Conservation (phyloP, 495 filamentous ascomycete genomes). For the Neurospora sp. region DNA sequence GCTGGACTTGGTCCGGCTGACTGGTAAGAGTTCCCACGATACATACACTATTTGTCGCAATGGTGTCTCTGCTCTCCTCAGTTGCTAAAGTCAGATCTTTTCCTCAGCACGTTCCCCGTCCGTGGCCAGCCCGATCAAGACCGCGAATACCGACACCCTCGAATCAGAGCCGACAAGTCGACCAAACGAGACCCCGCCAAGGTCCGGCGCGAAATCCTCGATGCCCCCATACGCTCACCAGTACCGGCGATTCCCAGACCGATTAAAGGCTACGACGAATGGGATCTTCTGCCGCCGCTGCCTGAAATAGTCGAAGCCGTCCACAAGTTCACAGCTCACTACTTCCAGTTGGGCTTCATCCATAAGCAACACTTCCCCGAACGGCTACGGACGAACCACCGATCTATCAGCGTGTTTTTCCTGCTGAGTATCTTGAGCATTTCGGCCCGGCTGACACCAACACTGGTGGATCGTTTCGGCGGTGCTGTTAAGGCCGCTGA, state of each 20-base stretch:
- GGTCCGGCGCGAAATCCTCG: constrained; percentile 26
- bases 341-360: constrained; percentile 43
- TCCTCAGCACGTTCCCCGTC: constrained; percentile 29
- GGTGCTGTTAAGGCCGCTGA: constrained; percentile 34
- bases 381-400: constrained; percentile 27
- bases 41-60: neutral
- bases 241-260: constrained; percentile 12
- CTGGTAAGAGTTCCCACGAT: constrained; percentile 26
- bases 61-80: neutral
- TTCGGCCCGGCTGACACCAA: constrained; percentile 37
- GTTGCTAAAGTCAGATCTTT: neutral
- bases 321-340: constrained; percentile 34
- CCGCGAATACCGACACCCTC: constrained; percentile 37
- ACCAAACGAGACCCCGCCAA: constrained; percentile 25
- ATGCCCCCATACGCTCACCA: constrained; percentile 18
- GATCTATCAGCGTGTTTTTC: constrained; percentile 37
- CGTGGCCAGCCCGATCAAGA: constrained; percentile 35
- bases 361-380: constrained; percentile 38
- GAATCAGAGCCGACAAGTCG: constrained; percentile 31
- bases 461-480: constrained; percentile 33
- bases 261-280: constrained; percentile 25
- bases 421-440: constrained; percentile 38
- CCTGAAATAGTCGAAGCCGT: constrained; percentile 33
- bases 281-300: constrained; percentile 35
- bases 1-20: constrained; percentile 31